Conservation (phyloP, 345 rosid genomes). For the Melaleuca alternifolia region DNA sequence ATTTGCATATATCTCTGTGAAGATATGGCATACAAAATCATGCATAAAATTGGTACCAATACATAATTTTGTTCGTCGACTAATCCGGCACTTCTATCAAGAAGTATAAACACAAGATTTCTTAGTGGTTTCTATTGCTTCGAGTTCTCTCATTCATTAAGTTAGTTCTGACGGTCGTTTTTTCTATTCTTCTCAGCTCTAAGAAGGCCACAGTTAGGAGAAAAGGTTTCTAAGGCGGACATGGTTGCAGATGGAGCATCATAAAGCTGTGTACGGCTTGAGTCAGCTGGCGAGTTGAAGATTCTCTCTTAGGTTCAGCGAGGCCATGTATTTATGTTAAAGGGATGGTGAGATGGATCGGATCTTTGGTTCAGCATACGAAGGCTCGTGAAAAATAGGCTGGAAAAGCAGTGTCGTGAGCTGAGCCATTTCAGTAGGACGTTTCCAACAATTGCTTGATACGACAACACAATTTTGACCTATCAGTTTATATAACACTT, state of each 20-base stretch:
- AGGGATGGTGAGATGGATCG: neutral
- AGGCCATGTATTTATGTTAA: neutral
- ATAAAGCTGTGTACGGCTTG: neutral
- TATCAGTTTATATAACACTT: neutral
- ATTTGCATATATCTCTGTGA: neutral
- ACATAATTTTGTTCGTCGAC: neutral
- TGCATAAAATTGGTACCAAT: neutral
- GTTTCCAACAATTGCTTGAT: neutral
- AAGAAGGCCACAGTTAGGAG: neutral
- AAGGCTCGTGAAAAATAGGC: neutral
- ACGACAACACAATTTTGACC: neutral
- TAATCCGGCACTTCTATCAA: neutral
- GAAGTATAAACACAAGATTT: neutral
- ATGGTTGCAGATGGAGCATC: neutral
- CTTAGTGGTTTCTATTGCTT: neutral
- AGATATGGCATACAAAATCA: neutral
- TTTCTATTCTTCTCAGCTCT: neutral
- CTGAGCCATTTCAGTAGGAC: neutral
- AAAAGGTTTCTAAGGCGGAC: neutral
- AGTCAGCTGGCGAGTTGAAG: neutral
- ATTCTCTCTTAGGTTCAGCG: neutral
- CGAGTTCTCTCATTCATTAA: neutral
- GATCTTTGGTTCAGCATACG: neutral
- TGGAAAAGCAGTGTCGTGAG: neutral
- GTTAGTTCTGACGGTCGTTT: neutral